phyloP scores from a whole-genome alignment of 345 rosid genomes.

The Gossypium turneri region DNA sequence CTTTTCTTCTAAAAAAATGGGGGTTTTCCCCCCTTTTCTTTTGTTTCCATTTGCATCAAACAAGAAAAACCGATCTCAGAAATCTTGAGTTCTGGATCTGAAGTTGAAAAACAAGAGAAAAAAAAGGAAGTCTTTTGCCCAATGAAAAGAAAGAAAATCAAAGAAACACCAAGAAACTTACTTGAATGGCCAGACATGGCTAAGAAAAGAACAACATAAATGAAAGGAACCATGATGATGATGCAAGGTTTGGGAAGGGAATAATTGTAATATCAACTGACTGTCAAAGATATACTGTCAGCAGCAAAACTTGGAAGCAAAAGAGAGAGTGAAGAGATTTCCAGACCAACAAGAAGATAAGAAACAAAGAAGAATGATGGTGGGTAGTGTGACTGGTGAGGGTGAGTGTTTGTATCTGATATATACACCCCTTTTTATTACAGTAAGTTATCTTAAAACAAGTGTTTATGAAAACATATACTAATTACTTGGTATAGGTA shows the following conservation, averaged over 20 bases:
- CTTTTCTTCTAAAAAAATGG: no score
- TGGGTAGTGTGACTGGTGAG: constrained; percentile 27
- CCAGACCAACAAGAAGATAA: constrained; percentile 11
- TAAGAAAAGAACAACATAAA: constrained; percentile 43
- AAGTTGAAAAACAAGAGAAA: background rate
- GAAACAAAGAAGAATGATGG: constrained; percentile 17
- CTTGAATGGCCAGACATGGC: constrained; percentile 61
- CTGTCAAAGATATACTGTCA: background rate
- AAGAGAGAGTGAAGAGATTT: constrained; percentile 13
- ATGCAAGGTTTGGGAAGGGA: constrained; percentile 13
- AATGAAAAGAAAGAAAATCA: background rate
- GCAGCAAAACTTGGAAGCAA: background rate
- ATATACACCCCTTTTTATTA: background rate
- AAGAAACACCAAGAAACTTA: constrained; percentile 34
- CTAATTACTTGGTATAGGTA: no score
- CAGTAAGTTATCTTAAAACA: background rate
- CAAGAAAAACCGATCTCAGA: constrained; percentile 2
- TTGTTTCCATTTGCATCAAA: no score
- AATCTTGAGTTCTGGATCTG: background rate
- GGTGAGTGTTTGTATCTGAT: background rate
- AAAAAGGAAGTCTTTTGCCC: background rate
- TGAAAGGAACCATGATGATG: constrained; percentile 50
- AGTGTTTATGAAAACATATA: background rate
- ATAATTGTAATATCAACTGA: background rate
- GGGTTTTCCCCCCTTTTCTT: no score